A percentile compares a stretch with the other conserved stretches of the same genome.
phyloP scores from a whole-genome alignment of 2,329 filamentous ascomycete genomes.

The Knoxdaviesia proteae region DNA sequence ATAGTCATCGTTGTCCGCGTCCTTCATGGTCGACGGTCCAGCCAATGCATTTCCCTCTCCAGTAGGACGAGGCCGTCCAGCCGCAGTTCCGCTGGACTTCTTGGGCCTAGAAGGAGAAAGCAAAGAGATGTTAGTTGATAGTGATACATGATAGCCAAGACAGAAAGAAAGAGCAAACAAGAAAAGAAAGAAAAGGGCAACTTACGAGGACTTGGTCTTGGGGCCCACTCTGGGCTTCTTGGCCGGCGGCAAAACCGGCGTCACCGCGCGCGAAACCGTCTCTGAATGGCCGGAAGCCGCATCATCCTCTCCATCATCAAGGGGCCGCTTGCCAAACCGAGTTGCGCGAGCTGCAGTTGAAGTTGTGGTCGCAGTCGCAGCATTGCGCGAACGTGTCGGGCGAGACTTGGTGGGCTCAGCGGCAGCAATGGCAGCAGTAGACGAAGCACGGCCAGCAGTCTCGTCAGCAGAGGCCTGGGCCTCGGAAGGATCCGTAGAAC shows the following conservation, averaged over 20 bases:
- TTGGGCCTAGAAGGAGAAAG: conserved; percentile 38
- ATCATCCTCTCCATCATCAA: conserved; percentile 31
- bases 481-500: not conserved
- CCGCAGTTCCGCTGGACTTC: conserved; percentile 48
- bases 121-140: conserved; percentile 8
- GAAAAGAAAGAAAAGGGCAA: conserved; percentile 11
- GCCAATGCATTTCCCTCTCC: conserved; percentile 23
- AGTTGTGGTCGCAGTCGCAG: not conserved
- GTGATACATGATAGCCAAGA: not conserved
- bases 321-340: conserved; percentile 27
- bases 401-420: not conserved
- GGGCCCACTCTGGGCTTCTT: conserved; percentile 41
- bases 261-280: conserved; percentile 36
- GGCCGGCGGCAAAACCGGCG: conserved; percentile 31
- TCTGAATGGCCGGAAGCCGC: conserved; percentile 23
- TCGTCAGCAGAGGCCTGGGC: not conserved
- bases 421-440: not conserved
- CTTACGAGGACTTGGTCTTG: conserved; percentile 51
- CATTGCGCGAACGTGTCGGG: conserved; percentile 1
- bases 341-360: conserved; percentile 8
- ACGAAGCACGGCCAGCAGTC: not conserved
- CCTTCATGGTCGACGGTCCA: not conserved
- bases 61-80: conserved; percentile 44
- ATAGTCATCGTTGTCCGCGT: conserved; percentile 66
- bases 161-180: not conserved